phyloP scores from a whole-genome alignment of 257 asterid species.

The Thymus quinquecostatus region DNA sequence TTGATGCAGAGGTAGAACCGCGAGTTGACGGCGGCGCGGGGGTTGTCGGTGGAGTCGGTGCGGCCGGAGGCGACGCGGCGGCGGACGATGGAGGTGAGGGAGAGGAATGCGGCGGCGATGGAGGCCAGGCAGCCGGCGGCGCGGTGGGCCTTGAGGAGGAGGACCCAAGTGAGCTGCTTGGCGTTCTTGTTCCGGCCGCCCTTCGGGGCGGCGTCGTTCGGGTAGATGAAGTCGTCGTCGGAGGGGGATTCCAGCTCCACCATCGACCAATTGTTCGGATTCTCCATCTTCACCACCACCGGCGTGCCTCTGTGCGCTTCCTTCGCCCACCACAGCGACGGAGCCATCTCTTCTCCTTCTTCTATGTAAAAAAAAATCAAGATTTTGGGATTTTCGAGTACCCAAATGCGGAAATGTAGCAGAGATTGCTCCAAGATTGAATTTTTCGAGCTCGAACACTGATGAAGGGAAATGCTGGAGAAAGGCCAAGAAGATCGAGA shows the following conservation, averaged over 20 bases:
- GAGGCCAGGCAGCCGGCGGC: constrained; percentile 88
- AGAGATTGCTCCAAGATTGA: background rate
- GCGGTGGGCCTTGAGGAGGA: constrained; percentile 80
- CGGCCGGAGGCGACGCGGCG: constrained; percentile 77
- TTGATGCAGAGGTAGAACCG: constrained; percentile 67
- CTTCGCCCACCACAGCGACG: constrained; percentile 78
- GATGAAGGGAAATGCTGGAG: constrained; percentile 1
- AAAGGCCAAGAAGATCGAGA: background rate
- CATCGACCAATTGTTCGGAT: constrained; percentile 93
- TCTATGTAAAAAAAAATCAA: background rate
- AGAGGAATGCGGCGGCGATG: constrained; percentile 66
- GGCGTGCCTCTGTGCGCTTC: constrained; percentile 80
- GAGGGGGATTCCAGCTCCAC: constrained; percentile 76
- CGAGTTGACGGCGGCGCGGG: constrained; percentile 37
- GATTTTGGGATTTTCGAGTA: background rate
- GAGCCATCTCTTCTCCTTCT: constrained; percentile 49
- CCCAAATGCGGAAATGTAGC: too few relatives aligned
- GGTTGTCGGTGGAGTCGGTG: constrained; percentile 63
- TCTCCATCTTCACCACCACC: constrained; percentile 87
- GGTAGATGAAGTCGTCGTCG: constrained; percentile 65
- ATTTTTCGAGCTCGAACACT: constrained; percentile 1
- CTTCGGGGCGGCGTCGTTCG: constrained; percentile 45
- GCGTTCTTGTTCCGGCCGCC: constrained; percentile 89
- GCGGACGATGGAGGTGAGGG: constrained; percentile 61
- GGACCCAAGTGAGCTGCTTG: constrained; percentile 90